Conservation (phyloP, 2,329 filamentous ascomycete species). For the Monosporascus sp. region DNA sequence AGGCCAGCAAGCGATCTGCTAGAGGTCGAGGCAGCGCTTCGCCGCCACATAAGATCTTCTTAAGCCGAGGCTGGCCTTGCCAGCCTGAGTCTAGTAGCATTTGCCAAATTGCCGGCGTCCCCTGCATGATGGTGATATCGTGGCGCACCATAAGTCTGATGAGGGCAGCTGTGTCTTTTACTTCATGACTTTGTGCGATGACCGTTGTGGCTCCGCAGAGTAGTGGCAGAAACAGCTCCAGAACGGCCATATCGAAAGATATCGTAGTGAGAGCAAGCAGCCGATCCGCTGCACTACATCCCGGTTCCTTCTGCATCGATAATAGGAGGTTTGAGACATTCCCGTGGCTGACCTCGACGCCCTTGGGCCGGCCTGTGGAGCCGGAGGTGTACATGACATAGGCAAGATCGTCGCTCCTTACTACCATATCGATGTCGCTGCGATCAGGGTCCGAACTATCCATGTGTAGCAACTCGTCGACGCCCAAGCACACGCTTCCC, state of each 20-base stretch:
- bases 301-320: conserved; percentile 20
- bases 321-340: conserved; percentile 15
- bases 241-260: conserved; percentile 28
- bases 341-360: conserved; percentile 27
- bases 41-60: conserved; percentile 22
- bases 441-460: neutral
- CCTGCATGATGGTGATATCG: conserved; percentile 28
- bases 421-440: conserved; percentile 3
- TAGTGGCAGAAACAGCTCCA: conserved; percentile 29
- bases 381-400: conserved; percentile 30
- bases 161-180: conserved; percentile 28
- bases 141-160: conserved; percentile 27
- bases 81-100: conserved; percentile 20
- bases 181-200: conserved; percentile 22
- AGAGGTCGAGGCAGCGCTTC: conserved; percentile 21
- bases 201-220: conserved; percentile 26
- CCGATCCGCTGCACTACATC: conserved; percentile 17
- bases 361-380: conserved; percentile 31
- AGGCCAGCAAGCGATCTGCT: conserved; percentile 23
- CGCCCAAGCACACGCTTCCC: conserved; percentile 11
- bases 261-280: conserved; percentile 25
- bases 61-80: conserved; percentile 14
- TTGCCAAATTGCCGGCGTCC: conserved; percentile 32
- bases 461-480: conserved; percentile 10
- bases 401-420: conserved; percentile 18